Base-by-base conservation (phyloP, 768 basidiomycete genomes). In the Lentinula raphanica region DNA sequence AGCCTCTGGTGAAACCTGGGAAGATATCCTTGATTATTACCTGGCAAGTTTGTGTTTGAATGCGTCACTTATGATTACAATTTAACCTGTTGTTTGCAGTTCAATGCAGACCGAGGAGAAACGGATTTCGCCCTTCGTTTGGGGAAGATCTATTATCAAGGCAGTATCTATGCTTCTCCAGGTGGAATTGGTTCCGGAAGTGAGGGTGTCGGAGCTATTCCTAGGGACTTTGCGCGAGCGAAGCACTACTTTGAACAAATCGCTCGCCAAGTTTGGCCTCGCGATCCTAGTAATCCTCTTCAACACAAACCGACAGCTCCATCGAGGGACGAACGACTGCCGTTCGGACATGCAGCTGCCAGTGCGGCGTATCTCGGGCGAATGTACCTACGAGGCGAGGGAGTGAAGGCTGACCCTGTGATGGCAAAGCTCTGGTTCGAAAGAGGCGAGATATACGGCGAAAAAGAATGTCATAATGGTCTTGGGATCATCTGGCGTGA, bases 121-220 rank as follows among this genome's bases (percentile, higher is more conserved):
- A 84, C 84, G 51, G 86, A 88, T 61, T 96, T 92, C 68, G 93
- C 94, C 2, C 94, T 90, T 71, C 85, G 92, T 15, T 81, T 98
- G 2, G 97, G 94, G n/a, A 88, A 92, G 72, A 90, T 98, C 9
- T 96, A 89, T 73, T 98, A 99, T 67, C 90, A 94, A 67, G 97
- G 97, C 17, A 94, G 91, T 58, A 89, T 98, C 35, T 98, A 97
- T 66, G 79, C 82, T 5, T 76, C 83, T 9, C 70, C 78, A 13
- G 93, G 93, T 3, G 95, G 96, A 9, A 85, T 90, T 39, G 83
- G 81, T 2, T 94, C 91, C 1, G 92, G 94, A 15, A 90, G 91
- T 25, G 92, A 96, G 72, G 92, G 92, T n/a, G 93, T 94, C 27
- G 93, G 92, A 7, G 85, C 85, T n/a, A 81, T 97, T 12, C 84